Conservation (phyloP, 1,284 basidiomycete species). For the Ceratobasidium sp. region DNA sequence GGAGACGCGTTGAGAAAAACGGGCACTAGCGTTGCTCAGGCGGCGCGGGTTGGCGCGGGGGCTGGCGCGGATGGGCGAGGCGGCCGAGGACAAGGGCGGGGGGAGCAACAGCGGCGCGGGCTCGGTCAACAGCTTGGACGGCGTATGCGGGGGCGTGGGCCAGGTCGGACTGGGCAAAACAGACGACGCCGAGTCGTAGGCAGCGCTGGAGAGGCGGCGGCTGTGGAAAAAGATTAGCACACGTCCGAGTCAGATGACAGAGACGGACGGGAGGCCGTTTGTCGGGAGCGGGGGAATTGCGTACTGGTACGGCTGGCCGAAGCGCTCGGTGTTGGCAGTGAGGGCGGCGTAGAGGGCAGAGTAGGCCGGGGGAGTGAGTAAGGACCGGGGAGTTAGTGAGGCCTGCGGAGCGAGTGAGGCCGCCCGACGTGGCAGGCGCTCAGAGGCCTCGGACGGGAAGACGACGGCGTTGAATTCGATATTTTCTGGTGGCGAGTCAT, state of each 20-base stretch:
- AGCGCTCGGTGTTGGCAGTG: slow-evolving; percentile 30
- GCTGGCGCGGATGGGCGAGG: slow-evolving; percentile 36
- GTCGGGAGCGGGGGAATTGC: slow-evolving; percentile 40
- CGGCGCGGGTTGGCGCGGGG: slow-evolving; percentile 19
- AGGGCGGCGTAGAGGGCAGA: slow-evolving; percentile 17
- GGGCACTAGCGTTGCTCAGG: slow-evolving; percentile 43
- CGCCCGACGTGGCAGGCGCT: slow-evolving; percentile 16
- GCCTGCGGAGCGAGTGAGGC: not conserved
- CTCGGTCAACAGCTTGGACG: slow-evolving; percentile 14
- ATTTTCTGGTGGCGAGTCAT: no score
- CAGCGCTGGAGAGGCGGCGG: slow-evolving; percentile 37
- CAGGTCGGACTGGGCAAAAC: slow-evolving; percentile 37
- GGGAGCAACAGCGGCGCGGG: slow-evolving; percentile 41
- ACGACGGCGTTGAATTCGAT: no score
- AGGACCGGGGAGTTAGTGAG: no score
- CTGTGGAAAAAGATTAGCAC: not conserved
- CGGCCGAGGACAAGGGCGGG: slow-evolving; percentile 16
- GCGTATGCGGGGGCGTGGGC: slow-evolving; percentile 41
- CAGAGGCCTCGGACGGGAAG: slow-evolving; percentile 12
- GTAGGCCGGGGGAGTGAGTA: not conserved
- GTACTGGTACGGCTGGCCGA: slow-evolving; percentile 35
- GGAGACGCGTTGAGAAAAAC: slow-evolving; percentile 37
- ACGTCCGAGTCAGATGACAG: slow-evolving; percentile 1
- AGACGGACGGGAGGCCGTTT: slow-evolving; percentile 6
- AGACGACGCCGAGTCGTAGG: slow-evolving; percentile 34